Percentiles rank a stretch among this genome's conserved stretches.
These are phyloP conservation scores for Arthrobotrys entomopaga DNA, from an alignment of 2,329 filamentous ascomycete genomes.

Conservation along the genomic window DNA sequence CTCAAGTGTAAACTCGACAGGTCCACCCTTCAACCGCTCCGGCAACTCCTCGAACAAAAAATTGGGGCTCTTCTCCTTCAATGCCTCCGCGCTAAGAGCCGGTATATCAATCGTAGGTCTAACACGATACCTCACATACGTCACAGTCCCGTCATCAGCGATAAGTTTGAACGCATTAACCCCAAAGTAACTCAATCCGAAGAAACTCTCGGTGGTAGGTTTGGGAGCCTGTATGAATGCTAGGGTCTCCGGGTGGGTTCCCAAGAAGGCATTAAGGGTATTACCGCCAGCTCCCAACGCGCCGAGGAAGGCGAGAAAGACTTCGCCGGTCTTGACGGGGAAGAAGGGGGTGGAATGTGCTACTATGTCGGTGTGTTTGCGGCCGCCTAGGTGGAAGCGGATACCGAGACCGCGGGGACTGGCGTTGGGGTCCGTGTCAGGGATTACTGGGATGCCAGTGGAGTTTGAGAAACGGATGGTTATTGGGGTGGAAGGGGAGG, in stretches of 20 bases:
- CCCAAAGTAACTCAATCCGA: slow-evolving; percentile 65
- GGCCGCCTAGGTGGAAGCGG: slow-evolving; percentile 65
- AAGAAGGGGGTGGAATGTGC: slow-evolving; percentile 68
- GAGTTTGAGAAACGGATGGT: slow-evolving; percentile 67
- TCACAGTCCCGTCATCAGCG: slow-evolving; percentile 62
- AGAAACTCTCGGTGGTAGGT: slow-evolving; percentile 66
- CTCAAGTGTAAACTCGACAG: slow-evolving; percentile 65
- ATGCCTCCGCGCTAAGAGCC: slow-evolving; percentile 62
- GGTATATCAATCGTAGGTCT: slow-evolving; percentile 64
- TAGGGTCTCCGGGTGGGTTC: slow-evolving; percentile 64
- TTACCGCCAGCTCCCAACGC: slow-evolving; percentile 22
- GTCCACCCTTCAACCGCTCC: slow-evolving; percentile 61
- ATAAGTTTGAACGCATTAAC: slow-evolving; percentile 67
- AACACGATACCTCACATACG: slow-evolving; percentile 66
- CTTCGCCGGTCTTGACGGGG: slow-evolving; percentile 67
- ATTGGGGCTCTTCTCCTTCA: slow-evolving; percentile 62
- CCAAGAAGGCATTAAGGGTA: slow-evolving; percentile 64
- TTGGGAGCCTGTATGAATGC: slow-evolving; percentile 67
- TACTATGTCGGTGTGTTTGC: slow-evolving; percentile 69
- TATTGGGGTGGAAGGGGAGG: slow-evolving; percentile 63
- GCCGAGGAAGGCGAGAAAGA: slow-evolving; percentile 62
- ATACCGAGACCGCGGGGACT: slow-evolving; percentile 66
- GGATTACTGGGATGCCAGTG: slow-evolving; percentile 66
- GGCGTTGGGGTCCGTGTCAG: slow-evolving; percentile 65
- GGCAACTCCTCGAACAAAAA: slow-evolving; percentile 67